Percentiles rank a stretch among this genome's conserved stretches.
Evolutionary conservation across 345 rosid genomes (phyloP).

Genomic region (Lumnitzera littorea): DNA sequence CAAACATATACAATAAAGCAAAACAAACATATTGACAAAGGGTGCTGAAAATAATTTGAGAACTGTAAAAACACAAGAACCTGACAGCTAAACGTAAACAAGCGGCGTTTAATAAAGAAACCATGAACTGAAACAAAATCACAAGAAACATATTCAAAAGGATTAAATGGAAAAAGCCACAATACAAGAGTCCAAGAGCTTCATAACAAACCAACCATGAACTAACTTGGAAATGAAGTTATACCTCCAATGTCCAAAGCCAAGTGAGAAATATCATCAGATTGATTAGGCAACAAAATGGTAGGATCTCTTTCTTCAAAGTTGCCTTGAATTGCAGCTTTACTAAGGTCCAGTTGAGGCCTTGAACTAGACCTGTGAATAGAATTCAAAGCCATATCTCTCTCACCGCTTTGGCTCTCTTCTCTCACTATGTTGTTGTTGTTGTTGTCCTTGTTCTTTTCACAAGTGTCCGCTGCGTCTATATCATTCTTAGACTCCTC

Average conservation of each 20-base stretch:
- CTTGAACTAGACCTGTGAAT: constrained; percentile 90
- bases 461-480: background rate
- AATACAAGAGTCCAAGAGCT: background rate
- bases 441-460: constrained; percentile 1
- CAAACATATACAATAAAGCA: background rate
- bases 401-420: constrained; percentile 38
- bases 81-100: background rate
- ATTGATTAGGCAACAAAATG: constrained; percentile 90
- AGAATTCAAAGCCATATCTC: constrained; percentile 66
- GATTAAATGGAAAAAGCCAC: no score
- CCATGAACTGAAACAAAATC: background rate
- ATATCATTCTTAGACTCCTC: background rate
- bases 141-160: no score
- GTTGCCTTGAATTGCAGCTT: constrained; percentile 93
- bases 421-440: constrained; percentile 17
- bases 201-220: background rate
- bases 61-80: background rate
- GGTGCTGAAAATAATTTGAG: no score
- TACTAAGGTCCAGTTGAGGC: constrained; percentile 94
- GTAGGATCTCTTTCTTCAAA: constrained; percentile 92
- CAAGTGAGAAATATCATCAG: constrained; percentile 94
- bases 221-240: background rate
- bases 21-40: background rate
- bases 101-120: background rate
- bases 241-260: constrained; percentile 97